A percentile compares a stretch with the other conserved stretches of the same genome.
Evolutionary conservation across 805 yeast genomes (phyloP).

Genomic region (Ogataea siamensis): DNA sequence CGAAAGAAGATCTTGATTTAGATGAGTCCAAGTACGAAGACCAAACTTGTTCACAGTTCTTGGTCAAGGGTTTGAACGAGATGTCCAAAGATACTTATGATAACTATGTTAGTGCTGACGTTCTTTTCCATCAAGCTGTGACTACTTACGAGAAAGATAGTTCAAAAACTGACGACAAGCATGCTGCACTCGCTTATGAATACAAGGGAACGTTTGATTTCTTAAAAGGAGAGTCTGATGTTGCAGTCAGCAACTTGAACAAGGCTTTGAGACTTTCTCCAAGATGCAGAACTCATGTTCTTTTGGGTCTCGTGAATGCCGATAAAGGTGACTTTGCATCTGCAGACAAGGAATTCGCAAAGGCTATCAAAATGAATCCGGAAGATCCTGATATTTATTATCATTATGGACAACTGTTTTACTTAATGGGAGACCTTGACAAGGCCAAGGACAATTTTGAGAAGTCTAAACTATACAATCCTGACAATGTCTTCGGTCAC

Average conservation of each 20-base stretch:
- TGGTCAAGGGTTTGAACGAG: constrained; percentile 63
- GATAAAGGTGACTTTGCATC: constrained; percentile 67
- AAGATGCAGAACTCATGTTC: constrained; percentile 77
- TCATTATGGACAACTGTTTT: constrained; percentile 91
- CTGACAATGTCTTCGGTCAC: constrained; percentile 75
- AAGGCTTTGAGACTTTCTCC: constrained; percentile 66
- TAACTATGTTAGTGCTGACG: constrained; percentile 61
- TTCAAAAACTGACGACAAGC: constrained; percentile 36
- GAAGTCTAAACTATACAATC: constrained; percentile 72
- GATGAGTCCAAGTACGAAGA: constrained; percentile 47
- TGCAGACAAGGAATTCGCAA: constrained; percentile 63
- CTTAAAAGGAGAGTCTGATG: constrained; percentile 68
- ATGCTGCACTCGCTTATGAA: constrained; percentile 75
- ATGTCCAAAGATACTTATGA: constrained; percentile 47
- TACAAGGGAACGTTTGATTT: constrained; percentile 80
- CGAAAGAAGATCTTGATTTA: constrained; percentile 46
- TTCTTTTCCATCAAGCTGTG: constrained; percentile 57
- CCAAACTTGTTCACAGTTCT: constrained; percentile 60
- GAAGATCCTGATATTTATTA: constrained; percentile 80
- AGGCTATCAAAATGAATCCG: constrained; percentile 68
- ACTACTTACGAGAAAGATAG: constrained; percentile 37
- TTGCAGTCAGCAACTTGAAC: constrained; percentile 62
- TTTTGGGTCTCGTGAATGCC: constrained; percentile 78
- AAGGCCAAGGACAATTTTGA: constrained; percentile 74
- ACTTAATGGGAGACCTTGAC: constrained; percentile 70